A percentile compares a stretch with the other conserved stretches of the same genome.
Conservation (phyloP, 805 yeast species). For the Wickerhamiella azyma region DNA sequence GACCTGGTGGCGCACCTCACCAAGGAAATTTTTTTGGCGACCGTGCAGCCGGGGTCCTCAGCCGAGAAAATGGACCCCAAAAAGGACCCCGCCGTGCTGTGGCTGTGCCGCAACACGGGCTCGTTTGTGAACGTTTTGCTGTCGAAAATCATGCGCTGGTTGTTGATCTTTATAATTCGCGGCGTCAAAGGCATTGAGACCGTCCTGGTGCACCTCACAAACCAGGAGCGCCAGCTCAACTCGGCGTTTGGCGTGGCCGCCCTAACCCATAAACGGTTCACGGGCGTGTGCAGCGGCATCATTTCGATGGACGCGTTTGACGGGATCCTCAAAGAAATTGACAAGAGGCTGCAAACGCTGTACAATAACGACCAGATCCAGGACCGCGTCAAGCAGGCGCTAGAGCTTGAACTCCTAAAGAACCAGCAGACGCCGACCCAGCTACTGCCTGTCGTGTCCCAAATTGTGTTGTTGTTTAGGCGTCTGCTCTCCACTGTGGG, state of each 20-base stretch:
- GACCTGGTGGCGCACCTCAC: constrained; percentile 60
- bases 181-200: constrained; percentile 28
- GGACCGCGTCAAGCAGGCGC: constrained; percentile 10
- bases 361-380: constrained; percentile 12
- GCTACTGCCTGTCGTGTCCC: constrained; percentile 23
- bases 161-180: constrained; percentile 26
- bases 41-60: constrained; percentile 8
- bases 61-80: constrained; percentile 6
- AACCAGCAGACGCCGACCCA: constrained; percentile 43
- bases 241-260: constrained; percentile 18
- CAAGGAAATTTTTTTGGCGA: constrained; percentile 42
- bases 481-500: constrained; percentile 34
- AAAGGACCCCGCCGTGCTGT: constrained; percentile 2
- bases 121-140: constrained; percentile 25
- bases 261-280: constrained; percentile 20
- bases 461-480: constrained; percentile 37
- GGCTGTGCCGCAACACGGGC: constrained; percentile 9
- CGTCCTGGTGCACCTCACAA: constrained; percentile 14
- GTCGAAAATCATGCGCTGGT: constrained; percentile 26
- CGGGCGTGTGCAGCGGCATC: constrained; percentile 19
- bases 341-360: constrained; percentile 15
- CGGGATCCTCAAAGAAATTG: constrained; percentile 13
- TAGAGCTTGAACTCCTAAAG: constrained; percentile 22
- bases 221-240: constrained; percentile 17
- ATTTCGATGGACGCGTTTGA: constrained; percentile 17